Conservation (phyloP, 163 green algal species). For the Volvox carteri region DNA sequence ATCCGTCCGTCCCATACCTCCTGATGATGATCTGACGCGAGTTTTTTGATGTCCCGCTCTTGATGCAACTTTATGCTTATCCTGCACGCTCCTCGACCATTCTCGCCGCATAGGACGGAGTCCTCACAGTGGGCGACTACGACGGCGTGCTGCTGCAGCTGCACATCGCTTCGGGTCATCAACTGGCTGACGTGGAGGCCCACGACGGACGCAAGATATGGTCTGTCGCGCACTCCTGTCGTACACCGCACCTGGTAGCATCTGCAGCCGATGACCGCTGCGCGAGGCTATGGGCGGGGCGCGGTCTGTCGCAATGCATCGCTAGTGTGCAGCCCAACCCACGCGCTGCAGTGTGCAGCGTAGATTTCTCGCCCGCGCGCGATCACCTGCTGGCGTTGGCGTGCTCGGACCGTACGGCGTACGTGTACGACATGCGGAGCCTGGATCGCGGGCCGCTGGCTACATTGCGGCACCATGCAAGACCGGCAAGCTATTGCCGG, state of each 20-base stretch:
- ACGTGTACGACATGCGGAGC: conserved; percentile 80
- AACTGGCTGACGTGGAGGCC: conserved; percentile 77
- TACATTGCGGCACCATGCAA: conserved; percentile 67
- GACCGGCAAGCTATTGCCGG: conserved; percentile 76
- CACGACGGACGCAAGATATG: conserved; percentile 78
- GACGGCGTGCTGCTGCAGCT: conserved; percentile 82
- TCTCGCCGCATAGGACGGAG: conserved; percentile 58
- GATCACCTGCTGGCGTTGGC: conserved; percentile 75
- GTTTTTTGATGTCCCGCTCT: too few relatives aligned
- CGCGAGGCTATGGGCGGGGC: conserved; percentile 78
- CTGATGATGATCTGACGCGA: too few relatives aligned
- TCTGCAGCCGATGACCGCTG: conserved; percentile 85
- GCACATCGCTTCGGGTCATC: conserved; percentile 72
- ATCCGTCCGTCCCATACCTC: too few relatives aligned
- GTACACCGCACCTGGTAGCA: conserved; percentile 63
- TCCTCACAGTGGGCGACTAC: conserved; percentile 82
- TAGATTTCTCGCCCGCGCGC: conserved; percentile 69
- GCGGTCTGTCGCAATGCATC: conserved; percentile 47
- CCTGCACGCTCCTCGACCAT: too few relatives aligned
- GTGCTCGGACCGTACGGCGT: conserved; percentile 70
- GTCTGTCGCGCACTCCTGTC: conserved; percentile 73
- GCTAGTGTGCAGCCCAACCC: conserved; percentile 58
- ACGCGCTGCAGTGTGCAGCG: conserved; percentile 67
- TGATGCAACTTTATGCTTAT: too few relatives aligned
- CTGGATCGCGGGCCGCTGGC: conserved; percentile 60